Base-by-base conservation (phyloP, 768 basidiomycete genomes). In the Lactarius sanguifluus region DNA sequence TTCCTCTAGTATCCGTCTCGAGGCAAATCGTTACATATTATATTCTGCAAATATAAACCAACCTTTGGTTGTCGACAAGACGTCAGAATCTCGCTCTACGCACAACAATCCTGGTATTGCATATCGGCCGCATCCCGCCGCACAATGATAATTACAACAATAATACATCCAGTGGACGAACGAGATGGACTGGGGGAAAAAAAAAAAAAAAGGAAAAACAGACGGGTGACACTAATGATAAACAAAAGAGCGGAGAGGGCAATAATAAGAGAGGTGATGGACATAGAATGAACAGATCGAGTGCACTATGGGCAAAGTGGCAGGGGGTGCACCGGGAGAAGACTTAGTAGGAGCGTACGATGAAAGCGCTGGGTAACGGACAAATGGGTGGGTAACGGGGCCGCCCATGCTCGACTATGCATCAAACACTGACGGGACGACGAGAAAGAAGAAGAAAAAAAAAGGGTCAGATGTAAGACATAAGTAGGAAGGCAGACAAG, bases 101-200 rank as follows among this genome's bases (percentile, higher is more conserved):
- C 67, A 70, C 69, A 62, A 64, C 69, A 70, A 61, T 59, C 54
- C 54, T 69, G 58, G 47, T 43, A 68, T 62, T 61, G 66, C 50
- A 59, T 62, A 64, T 58, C 64, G 50, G 61, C 47, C 69, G 36
- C 60, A 61, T 68, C 63, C 68, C 64, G 47, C 43, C 52, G 58
- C 67, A 62, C 61, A 54, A 52, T 62, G 60, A 65, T 69, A 64
- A 69, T 68, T 70, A 70, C 69, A 70, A 64, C 59, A 70, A 65
- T 68, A 70, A 70, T 70, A 70, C 69, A 70, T 70, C 69, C 69
- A 62, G 30, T 59, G 67, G 63, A 65, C 57, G 67, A 64, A 69
- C 61, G 65, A 68, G 61, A 64, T 56, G 47, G 67, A 63, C 57
- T 40, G 40, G 50, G 30, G 20, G 30, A 32, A 18, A 47, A 59